Base-by-base conservation (phyloP, 768 basidiomycete genomes). In the Collybia sordida region DNA sequence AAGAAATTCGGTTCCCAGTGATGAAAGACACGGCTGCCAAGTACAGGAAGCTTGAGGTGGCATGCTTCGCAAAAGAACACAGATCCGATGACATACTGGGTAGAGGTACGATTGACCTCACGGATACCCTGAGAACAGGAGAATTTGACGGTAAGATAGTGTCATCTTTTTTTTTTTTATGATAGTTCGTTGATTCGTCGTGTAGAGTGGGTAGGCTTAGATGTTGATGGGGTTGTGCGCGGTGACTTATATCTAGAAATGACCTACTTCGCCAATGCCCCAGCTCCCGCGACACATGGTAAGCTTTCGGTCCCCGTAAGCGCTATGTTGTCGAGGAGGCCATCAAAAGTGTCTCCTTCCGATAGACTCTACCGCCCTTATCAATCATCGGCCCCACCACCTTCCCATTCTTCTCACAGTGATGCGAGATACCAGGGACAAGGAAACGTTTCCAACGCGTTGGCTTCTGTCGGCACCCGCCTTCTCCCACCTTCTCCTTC, bases 221-320 rank as follows among this genome's bases (percentile, higher is more conserved):
- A 65, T 27, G 52, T 68, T 31, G 59, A 67, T 41, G 84, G 82
- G 2, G 78, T 82, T 6, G 74, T 82, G 45, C 83, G 90, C 19
- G 95, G 95, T 5, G 91, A 97, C 47, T 56, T 96, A 8, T 97
- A 90, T 63, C 77, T 97, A 14, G 95, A 98, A 66, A 88, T 97
- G 83, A 98, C 95, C 1, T 98, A 85, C 72, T 98, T 83, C 67
- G 80, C 92, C 3, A 83, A 86, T 47, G 79, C 75, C 3, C 82
- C 85, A 6, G 72, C 77, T n/a, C 68, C 83, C 57, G 47, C 64
- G 17, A 49, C 61, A 3, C 11, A 12, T 25, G 21, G 11, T 56
- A 41, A 56, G 53, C 51, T 70, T 63, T 36, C 62, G 59, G 51
- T 67, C 22, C 58, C 65, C 15, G 42, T 57, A 39, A 70, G 49